Evolutionary conservation across 2,329 filamentous ascomycete genomes (phyloP).

Genomic region (Endothia cerciana): DNA sequence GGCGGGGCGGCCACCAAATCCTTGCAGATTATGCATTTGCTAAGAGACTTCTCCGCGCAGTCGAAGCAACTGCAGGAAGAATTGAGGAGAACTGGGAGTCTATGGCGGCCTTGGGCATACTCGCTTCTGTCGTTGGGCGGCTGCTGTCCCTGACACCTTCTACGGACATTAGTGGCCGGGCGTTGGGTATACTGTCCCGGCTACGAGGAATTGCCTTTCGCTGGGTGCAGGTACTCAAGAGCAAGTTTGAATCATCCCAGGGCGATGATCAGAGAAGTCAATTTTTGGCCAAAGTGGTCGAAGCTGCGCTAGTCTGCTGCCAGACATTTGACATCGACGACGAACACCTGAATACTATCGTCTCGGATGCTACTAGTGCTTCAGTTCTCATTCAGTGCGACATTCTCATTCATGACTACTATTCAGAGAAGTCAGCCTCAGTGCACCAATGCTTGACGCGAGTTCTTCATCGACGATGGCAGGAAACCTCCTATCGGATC

Average conservation of each 20-base stretch:
- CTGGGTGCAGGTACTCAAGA: conserved; percentile 45
- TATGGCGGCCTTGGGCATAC: conserved; percentile 42
- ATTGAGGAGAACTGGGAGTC: conserved; percentile 58
- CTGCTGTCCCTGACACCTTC: conserved; percentile 45
- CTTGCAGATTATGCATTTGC: conserved; percentile 42
- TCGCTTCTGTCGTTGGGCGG: conserved; percentile 47
- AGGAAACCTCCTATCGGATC: conserved; percentile 32
- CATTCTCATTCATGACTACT: conserved; percentile 20
- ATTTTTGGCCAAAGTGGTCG: conserved; percentile 40
- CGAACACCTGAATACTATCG: conserved; percentile 34
- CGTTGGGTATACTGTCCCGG: conserved; percentile 39
- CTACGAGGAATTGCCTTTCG: conserved; percentile 40
- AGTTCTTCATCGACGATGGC: conserved; percentile 35
- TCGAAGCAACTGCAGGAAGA: conserved; percentile 39
- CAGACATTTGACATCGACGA: conserved; percentile 50
- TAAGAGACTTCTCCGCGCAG: conserved; percentile 36
- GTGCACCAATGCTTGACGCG: conserved; percentile 17
- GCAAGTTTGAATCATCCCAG: conserved; percentile 32
- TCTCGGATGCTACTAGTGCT: conserved; percentile 35
- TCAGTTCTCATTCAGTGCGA: conserved; percentile 38
- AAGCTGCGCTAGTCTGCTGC: conserved; percentile 47
- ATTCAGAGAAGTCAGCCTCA: neutral
- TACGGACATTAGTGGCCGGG: conserved; percentile 30
- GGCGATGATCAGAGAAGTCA: conserved; percentile 36
- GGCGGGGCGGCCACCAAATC: conserved; percentile 42